phyloP scores from a whole-genome alignment of 148 eudicot species.

The Chenopodium suecicum region DNA sequence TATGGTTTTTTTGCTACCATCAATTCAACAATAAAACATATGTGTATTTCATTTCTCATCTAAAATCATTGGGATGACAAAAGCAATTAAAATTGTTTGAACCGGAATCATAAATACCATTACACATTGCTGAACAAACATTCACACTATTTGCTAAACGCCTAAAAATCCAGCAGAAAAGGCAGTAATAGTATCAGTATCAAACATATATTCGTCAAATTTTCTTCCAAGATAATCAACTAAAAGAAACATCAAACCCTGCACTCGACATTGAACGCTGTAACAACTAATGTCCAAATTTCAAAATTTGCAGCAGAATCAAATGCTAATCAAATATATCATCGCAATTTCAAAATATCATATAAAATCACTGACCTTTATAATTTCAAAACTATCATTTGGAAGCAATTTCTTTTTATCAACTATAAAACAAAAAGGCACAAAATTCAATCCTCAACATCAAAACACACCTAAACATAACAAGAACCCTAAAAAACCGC shows the following conservation, averaged over 20 bases:
- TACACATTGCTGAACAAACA: not conserved
- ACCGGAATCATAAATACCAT: not conserved
- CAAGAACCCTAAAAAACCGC: slow-evolving; percentile 4
- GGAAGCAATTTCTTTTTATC: no score
- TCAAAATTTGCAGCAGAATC: not conserved
- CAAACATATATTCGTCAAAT: no score
- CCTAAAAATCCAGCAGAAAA: not conserved
- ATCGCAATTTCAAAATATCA: not conserved
- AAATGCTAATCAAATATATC: not conserved
- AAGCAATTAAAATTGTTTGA: no score
- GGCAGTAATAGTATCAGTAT: not conserved
- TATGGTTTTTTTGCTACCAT: no score
- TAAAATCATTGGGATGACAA: no score
- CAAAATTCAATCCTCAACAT: not conserved
- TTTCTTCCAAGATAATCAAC: not conserved
- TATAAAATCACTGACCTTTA: not conserved
- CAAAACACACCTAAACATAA: not conserved
- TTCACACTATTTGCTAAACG: not conserved
- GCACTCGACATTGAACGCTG: not conserved
- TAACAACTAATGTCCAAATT: not conserved
- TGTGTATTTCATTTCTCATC: no score
- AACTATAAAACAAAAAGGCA: no score
- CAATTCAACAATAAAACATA: no score
- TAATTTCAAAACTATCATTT: no score
- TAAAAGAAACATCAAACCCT: not conserved